Base-by-base conservation (phyloP, 495 filamentous ascomycete species). In the Penicillium salamii region DNA sequence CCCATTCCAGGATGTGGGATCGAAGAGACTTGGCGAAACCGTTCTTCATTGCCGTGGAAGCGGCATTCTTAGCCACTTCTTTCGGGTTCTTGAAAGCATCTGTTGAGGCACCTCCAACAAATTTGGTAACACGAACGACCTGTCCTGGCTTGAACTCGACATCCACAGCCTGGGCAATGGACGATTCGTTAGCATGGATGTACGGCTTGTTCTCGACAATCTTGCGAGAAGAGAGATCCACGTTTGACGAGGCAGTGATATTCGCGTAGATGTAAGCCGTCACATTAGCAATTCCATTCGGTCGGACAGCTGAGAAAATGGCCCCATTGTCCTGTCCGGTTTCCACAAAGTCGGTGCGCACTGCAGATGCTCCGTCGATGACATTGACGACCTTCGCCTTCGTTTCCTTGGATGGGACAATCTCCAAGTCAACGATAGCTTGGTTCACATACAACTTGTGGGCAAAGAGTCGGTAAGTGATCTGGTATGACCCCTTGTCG, bases 371-470 rank as follows among this genome's bases (percentile, higher is more conserved):
- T 3, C 83, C 83, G 47, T 85, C 78, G 7, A 85, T 47, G 0
- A 85, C 70, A 61, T 85, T 84, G 34, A 77, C 75, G 2, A 86
- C 71, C 0, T 74, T 71, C 4, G 68, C 78, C 26, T 80, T 69
- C 3, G 46, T 50, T 51, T 78, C 70, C 17, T 52, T 55, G 12
- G 75, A 74, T 1, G 83, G 64, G 5, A 69, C 67, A 34, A 85
- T 70, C 37, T 78, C 70, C 55, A 85, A 55, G 32, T 82, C 76
- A 11, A 86, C 78, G n/a, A 79, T 73, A 4, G 79, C 83, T 54
- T 82, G 79, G 47, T 85, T 86, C 52, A 83, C 63, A 38, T 79
- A 71, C 29, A 84, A 66, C 61, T 85, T 85, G 61, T 85, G 72
- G 8, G 78, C 72, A 49, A 86, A 80, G 34, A 84, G 73, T 13